Percentiles rank a stretch among this genome's conserved stretches.
Conservation (phyloP, 257 asterid genomes). For the Solanum pennellii region DNA sequence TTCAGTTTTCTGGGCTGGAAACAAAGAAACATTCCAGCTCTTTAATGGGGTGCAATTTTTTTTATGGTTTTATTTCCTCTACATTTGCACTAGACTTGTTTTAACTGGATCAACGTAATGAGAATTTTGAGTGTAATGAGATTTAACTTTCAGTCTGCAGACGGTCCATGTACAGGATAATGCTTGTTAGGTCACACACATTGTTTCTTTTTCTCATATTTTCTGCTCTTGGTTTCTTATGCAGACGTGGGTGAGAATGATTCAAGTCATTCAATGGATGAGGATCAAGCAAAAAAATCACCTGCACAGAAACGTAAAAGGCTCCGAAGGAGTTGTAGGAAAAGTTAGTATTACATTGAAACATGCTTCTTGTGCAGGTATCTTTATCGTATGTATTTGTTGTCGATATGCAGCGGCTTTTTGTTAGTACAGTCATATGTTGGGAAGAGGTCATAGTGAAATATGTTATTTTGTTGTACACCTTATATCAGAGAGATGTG, state of each 20-base stretch:
- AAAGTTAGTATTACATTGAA: neutral
- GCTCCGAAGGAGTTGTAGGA: conserved; percentile 6
- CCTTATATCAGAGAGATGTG: neutral
- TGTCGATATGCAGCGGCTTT: neutral
- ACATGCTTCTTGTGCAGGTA: neutral
- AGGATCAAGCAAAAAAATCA: neutral
- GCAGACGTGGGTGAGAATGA: neutral
- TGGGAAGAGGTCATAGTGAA: neutral
- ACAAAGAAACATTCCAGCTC: neutral
- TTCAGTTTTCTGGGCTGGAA: neutral
- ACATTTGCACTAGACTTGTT: neutral
- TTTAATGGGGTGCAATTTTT: neutral
- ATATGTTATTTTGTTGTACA: neutral
- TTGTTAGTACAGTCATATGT: neutral
- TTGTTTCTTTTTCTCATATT: neutral
- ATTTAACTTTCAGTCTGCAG: neutral
- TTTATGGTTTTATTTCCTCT: neutral
- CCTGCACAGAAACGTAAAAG: neutral
- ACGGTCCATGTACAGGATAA: neutral
- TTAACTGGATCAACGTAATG: neutral
- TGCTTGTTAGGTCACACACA: neutral
- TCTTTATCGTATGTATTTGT: neutral
- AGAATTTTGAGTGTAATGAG: neutral
- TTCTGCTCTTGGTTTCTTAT: neutral
- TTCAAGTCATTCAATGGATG: conserved; percentile 1